Base-by-base conservation (phyloP, 306 rosid species). In the Purshia tridentata region DNA sequence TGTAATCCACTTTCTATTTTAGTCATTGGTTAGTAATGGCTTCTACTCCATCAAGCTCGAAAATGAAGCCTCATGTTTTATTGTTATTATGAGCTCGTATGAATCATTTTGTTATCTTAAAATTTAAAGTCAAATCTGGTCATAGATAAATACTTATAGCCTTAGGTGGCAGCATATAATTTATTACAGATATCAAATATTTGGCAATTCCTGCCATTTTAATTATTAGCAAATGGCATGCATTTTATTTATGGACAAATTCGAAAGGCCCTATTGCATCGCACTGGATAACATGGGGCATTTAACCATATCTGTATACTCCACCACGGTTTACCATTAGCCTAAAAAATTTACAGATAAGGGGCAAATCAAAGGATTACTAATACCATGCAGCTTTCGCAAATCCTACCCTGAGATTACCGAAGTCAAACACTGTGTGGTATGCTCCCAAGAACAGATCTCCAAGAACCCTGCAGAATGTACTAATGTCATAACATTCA, bases 391-490 rank as follows among this genome's bases (percentile, higher is more conserved):
- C 83, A 83, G 91, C 75, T 78, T 82, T 76, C 64, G 96, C 96
- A 75, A 88, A 90, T 74, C 96, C 96, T 70, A 90, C 64, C 67
- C 81, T 81, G 49, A 66, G 83, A 82, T 90, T 88, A 8, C 81
- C 96, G 54, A 75, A 88, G 60, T 90, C 96, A 54, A 90, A 90
- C 75, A 88, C 91, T 0, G 93, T 86, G 78, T 90, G 93, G 77
- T 90, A 90, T 66, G 93, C 87, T 81, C 82, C 79, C 84, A 90
- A 37, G 81, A 90, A 90, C 63, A 80, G 54, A 64, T 80, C 80
- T 80, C 91, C 93, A 73, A 90, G 80, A 78, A 90, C 90, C 96
- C 96, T 90, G 90, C 90, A 78, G 65, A 56, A 66, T 18, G 44
- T 51, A 72, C 42, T 54, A 44, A 46, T 29, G 74, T 80, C 76